These are phyloP conservation scores for Ailanthus altissimus DNA, from an alignment of 345 rosid species.

Conservation along the genomic window DNA sequence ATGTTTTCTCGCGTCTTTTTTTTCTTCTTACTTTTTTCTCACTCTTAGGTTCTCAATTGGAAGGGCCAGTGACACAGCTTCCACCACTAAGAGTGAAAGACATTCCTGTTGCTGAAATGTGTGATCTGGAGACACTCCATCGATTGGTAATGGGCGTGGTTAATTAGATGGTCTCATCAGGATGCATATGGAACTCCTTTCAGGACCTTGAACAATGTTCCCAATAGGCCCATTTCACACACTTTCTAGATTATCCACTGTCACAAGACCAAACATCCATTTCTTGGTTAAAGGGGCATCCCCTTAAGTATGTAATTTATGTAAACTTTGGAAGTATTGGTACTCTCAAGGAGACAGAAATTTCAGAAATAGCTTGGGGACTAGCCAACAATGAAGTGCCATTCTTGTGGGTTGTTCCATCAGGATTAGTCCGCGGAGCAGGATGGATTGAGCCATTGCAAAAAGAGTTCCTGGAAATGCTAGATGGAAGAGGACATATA, in stretches of 20 bases:
- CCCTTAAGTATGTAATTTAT: conserved; percentile 37
- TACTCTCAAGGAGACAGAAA: conserved; percentile 20
- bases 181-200: conserved; percentile 37
- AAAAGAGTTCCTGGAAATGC: conserved; percentile 32
- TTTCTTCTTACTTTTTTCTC: not conserved
- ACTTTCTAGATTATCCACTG: conserved; percentile 23
- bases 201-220: conserved; percentile 39
- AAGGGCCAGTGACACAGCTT: conserved; percentile 28
- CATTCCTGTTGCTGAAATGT: conserved; percentile 32
- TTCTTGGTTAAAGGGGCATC: conserved; percentile 43
- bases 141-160: conserved; percentile 6
- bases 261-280: conserved; percentile 34
- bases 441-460: conserved; percentile 27
- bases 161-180: conserved; percentile 31
- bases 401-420: conserved; percentile 36
- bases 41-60: conserved; percentile 29
- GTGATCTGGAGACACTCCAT: conserved; percentile 24
- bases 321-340: conserved; percentile 52
- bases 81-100: conserved; percentile 46
- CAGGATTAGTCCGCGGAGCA: conserved; percentile 20
- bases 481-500: conserved; percentile 28
- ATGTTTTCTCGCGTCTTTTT: too few species aligned
- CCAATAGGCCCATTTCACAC: conserved; percentile 50
- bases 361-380: conserved; percentile 33
- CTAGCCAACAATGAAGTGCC: conserved; percentile 30